These are phyloP conservation scores for Inonotus hispidus DNA, from an alignment of 1,284 basidiomycete species.

Conservation along the genomic window DNA sequence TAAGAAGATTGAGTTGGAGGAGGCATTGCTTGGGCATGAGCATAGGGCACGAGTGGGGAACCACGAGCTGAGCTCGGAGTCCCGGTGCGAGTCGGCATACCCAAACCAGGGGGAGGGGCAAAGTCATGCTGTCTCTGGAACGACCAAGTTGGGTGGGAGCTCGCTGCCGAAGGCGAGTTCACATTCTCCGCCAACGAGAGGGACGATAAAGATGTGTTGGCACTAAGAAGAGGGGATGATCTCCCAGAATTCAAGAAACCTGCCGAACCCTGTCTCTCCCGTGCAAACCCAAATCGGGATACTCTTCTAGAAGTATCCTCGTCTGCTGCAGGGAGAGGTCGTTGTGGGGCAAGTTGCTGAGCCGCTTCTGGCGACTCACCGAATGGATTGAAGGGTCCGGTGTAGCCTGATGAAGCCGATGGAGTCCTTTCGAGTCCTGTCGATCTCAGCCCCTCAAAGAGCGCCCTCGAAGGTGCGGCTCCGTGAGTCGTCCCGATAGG, in stretches of 20 bases:
- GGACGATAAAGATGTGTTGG: slow-evolving; percentile 40
- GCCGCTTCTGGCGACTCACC: slow-evolving; percentile 49
- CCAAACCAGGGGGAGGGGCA: slow-evolving; percentile 22
- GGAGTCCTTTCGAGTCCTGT: slow-evolving; percentile 42
- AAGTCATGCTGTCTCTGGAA: slow-evolving; percentile 40
- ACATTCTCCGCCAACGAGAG: slow-evolving; percentile 36
- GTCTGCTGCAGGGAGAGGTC: slow-evolving; percentile 40
- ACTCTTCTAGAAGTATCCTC: slow-evolving; percentile 63
- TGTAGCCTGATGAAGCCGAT: slow-evolving; percentile 47
- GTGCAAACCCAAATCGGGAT: slow-evolving; percentile 81
- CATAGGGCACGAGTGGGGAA: slow-evolving; percentile 46
- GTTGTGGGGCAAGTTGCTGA: slow-evolving; percentile 20
- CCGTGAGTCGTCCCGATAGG: slow-evolving; percentile 51
- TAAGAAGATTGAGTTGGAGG: slow-evolving; percentile 27
- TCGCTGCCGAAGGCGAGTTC: slow-evolving; percentile 35
- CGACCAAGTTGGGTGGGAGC: slow-evolving; percentile 39
- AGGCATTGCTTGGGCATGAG: slow-evolving; percentile 31
- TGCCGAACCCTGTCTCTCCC: slow-evolving; percentile 58
- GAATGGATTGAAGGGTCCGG: slow-evolving; percentile 77
- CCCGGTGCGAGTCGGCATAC: slow-evolving; percentile 30
- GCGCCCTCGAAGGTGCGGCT: slow-evolving; percentile 40
- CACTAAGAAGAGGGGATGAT: slow-evolving; percentile 46
- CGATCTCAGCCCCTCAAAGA: slow-evolving; percentile 43
- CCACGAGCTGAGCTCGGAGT: slow-evolving; percentile 35
- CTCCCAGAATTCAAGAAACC: slow-evolving; percentile 50